Evolutionary conservation across 495 filamentous ascomycete species (phyloP).

Genomic region (Penicillium verhagenii): DNA sequence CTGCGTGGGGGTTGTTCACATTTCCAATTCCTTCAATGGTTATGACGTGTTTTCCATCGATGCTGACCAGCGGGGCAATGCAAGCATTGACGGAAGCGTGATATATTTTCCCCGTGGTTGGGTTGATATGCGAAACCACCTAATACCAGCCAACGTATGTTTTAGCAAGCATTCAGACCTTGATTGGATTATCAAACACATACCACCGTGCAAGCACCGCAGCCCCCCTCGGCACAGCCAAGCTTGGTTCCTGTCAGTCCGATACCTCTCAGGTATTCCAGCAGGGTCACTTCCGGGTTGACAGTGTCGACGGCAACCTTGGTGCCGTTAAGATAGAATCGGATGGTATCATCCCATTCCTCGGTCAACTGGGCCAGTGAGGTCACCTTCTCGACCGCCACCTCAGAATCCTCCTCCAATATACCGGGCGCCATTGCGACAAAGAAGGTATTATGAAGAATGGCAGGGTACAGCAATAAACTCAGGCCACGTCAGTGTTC

Average conservation of each 20-base stretch:
- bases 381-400: conserved; percentile 38
- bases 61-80: conserved; percentile 83
- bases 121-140: conserved; percentile 88
- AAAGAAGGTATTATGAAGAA: neutral
- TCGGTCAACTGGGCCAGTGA: conserved; percentile 58
- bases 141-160: conserved; percentile 18
- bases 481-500: conserved; percentile 7
- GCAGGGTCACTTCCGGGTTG: conserved; percentile 87
- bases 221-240: conserved; percentile 91
- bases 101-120: conserved; percentile 85
- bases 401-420: conserved; percentile 44
- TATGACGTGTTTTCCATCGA: conserved; percentile 98
- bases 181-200: conserved; percentile 22
- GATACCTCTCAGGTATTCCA: conserved; percentile 89
- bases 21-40: conserved; percentile 97
- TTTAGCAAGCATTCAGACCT: neutral
- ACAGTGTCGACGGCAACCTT: conserved; percentile 77
- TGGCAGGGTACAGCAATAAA: conserved; percentile 2
- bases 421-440: conserved; percentile 62
- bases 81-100: conserved; percentile 95
- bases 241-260: conserved; percentile 77
- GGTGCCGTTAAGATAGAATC: conserved; percentile 96
- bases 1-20: conserved; percentile 80
- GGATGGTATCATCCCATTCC: conserved; percentile 65
- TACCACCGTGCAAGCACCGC: conserved; percentile 94